phyloP scores from a whole-genome alignment of 768 basidiomycete species.

The Calvatia gigantea region DNA sequence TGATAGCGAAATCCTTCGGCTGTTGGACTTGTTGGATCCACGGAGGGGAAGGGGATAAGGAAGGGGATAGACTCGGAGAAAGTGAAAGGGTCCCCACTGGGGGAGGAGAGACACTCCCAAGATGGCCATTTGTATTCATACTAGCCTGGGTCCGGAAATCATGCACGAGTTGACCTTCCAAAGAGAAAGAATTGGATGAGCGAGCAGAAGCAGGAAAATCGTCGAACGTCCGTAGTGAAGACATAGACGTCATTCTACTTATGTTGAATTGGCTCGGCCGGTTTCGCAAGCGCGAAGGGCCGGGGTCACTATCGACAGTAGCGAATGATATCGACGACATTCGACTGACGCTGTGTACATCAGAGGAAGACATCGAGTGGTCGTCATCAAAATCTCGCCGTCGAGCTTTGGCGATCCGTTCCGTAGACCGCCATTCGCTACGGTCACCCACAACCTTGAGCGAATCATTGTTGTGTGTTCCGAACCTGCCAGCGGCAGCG shows the following conservation, averaged over 20 bases:
- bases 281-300: constrained; percentile 63
- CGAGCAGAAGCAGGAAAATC: constrained; percentile 72
- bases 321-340: constrained; percentile 79
- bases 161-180: constrained; percentile 71
- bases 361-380: constrained; percentile 88
- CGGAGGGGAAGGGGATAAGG: constrained; percentile 44
- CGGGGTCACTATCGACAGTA: constrained; percentile 85
- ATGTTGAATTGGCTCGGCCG: constrained; percentile 62
- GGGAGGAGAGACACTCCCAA: constrained; percentile 70
- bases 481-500: constrained; percentile 61
- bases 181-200: constrained; percentile 75
- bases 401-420: constrained; percentile 72
- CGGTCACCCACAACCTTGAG: constrained; percentile 27
- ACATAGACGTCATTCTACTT: constrained; percentile 73
- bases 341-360: constrained; percentile 70
- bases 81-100: constrained; percentile 73
- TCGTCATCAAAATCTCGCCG: constrained; percentile 86
- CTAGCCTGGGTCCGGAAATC: constrained; percentile 74
- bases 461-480: constrained; percentile 20
- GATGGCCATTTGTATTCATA: constrained; percentile 60
- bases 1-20: constrained; percentile 21
- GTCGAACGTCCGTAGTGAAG: constrained; percentile 71
- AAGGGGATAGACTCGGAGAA: constrained; percentile 57
- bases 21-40: constrained; percentile 48
- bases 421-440: constrained; percentile 51